phyloP scores from a whole-genome alignment of 208 protist genomes.

The Trypanosomatidae sp. region DNA sequence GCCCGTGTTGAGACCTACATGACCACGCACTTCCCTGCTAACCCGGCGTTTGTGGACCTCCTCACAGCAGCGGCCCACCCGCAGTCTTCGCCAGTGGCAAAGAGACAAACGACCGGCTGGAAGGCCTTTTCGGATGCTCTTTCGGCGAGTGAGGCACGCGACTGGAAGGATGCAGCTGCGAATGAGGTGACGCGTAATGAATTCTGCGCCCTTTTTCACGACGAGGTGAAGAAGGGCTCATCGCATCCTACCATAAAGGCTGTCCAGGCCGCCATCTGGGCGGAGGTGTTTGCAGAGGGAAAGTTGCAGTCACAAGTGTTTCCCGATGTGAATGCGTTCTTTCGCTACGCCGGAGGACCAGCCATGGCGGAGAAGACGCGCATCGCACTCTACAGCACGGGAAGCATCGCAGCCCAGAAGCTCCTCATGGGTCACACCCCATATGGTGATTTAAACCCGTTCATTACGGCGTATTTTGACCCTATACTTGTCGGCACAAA shows the following conservation, averaged over 20 bases:
- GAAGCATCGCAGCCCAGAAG: constrained; percentile 66
- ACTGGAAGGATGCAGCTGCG: constrained; percentile 11
- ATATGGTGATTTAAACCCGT: constrained; percentile 67
- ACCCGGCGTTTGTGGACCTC: constrained; percentile 16
- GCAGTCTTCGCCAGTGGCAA: constrained; percentile 5
- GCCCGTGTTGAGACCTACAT: constrained; percentile 43
- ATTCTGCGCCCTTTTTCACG: constrained; percentile 29
- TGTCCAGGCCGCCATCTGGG: constrained; percentile 76
- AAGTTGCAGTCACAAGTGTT: constrained; percentile 32
- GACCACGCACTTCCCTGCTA: constrained; percentile 32
- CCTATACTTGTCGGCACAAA: constrained; percentile 66
- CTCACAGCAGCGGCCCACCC: constrained; percentile 14
- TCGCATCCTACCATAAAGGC: constrained; percentile 53
- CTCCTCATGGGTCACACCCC: constrained; percentile 65
- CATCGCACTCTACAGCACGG: constrained; percentile 86
- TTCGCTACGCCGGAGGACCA: constrained; percentile 13
- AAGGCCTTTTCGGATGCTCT: constrained; percentile 7
- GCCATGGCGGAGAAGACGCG: constrained; percentile 3
- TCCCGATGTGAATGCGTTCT: constrained; percentile 36
- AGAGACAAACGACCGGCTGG: neutral
- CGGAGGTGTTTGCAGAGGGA: constrained; percentile 14
- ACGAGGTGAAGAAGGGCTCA: constrained; percentile 16
- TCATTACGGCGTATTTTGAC: constrained; percentile 83
- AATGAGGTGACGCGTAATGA: constrained; percentile 20
- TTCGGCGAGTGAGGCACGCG: neutral